Base-by-base conservation (phyloP, 768 basidiomycete species). In the Chlorophyllum brunneum region DNA sequence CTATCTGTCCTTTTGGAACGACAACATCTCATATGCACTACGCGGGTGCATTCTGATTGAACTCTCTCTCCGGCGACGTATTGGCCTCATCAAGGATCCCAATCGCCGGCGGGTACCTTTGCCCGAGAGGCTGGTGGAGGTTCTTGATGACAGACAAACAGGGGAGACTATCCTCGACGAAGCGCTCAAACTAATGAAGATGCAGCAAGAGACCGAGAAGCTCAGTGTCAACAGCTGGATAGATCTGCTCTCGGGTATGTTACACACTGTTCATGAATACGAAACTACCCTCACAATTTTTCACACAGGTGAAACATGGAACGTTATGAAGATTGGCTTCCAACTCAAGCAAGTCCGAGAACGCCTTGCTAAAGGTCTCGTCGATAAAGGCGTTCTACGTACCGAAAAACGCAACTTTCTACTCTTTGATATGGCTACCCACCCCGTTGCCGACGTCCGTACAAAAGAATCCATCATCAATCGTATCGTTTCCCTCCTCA, bases 341-440 rank as follows among this genome's bases (percentile, higher is more conserved):
- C 95, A 99, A 69, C 85, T 99, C 41, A 98, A 98, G 69, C 95
- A 98, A 71, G 95, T 98, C 34, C 87, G 95, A 40, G 95, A 99
- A 71, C 89, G 95, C 15, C 85, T 99, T 34, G 94, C 95, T 11
- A 99, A 99, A 67, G 84, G 95, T 2, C 82, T 99, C 34, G 95
- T 98, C 46, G 95, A 99, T 77, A 99, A 99, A 70, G 97, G 95
- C 61, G 85, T 99, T 33, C 82, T 99, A n/a, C 88, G 97, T 45
- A 99, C 95, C 13, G 97, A 98, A 67, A 98, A 99, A 66, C 89
- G 94, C 62, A 98, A 98, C 68, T 99, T 99, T 70, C 81, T 99
- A 44, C 77, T 99, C 26, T 99, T 99, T 71, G 95, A 99, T 73
- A 99, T 99, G 95, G 95, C 97, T 15, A 99, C 95, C 0, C 95